Base-by-base conservation (phyloP, 371 early-diverging fungal species). In the Lichtheimia corymbifera region DNA sequence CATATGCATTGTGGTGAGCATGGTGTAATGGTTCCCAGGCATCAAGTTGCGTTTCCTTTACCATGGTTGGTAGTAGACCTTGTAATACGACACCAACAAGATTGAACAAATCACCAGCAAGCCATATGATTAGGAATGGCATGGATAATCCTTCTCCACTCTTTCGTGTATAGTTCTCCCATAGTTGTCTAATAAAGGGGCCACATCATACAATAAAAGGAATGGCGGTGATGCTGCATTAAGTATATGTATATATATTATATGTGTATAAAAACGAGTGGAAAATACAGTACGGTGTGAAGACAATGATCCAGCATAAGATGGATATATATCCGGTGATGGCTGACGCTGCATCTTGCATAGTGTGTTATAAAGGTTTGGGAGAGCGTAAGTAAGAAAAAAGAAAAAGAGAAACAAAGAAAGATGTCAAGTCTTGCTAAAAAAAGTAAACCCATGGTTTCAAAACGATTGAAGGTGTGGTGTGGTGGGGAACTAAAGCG, bases 41-140 rank as follows among this genome's bases (percentile, higher is more conserved):
- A n/a, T n/a, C 47, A 47, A n/a, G 17, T 2, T 47, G 47, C 47
- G 5, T 17, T 47, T 22, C 3, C 22, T 47, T 47, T 47, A 76
- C 77, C 75, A 87, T 86, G 0, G 91, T 90, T 6, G 83, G 64
- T 45, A 92, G 64, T 49, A 94, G 80, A 53, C 88, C 75, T 54
- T 93, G 92, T 67, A 89, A 74, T 18, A 89, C 72, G 49, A 89
- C 86, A 45, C 94, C 95, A 50, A 86, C 67, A 40, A 93, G 70
- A 71, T 93, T 93, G 67, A 87, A 82, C 28, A 91, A 66, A 64
- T 95, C 95, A 14, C 94, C 95, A 1, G 84, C 79, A n/a, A 92
- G 71, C 95, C 95, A 95, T 66, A 90, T 85, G 20, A 85, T 74
- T 9, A 95, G 64, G 61, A 94, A 93, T 1, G 80, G 70, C 63